Evolutionary conservation across 306 rosid genomes (phyloP).

Genomic region (Calophaca sinica): DNA sequence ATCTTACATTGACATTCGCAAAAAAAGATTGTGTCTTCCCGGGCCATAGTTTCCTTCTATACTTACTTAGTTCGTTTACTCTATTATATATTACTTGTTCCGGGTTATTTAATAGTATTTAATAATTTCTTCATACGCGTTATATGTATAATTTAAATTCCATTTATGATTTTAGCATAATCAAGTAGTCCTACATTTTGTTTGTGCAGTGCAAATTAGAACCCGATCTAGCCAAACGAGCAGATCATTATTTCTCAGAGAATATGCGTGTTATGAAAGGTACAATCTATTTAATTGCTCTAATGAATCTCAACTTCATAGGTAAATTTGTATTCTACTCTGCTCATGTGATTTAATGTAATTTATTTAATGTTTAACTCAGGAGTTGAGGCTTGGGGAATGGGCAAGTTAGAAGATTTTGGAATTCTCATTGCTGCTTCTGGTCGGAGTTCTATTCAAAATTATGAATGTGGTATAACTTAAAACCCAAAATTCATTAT

Average conservation of each 20-base stretch:
- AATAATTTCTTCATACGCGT: slow-evolving; percentile 31
- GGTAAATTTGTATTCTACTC: slow-evolving; percentile 27
- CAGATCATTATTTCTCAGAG: slow-evolving; percentile 94
- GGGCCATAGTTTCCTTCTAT: slow-evolving; percentile 22
- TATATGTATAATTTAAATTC: slow-evolving; percentile 29
- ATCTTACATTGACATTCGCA: neutral
- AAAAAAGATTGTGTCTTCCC: neutral
- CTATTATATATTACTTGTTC: slow-evolving; percentile 26
- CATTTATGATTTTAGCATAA: slow-evolving; percentile 38
- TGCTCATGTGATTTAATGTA: slow-evolving; percentile 23
- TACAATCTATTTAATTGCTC: slow-evolving; percentile 41
- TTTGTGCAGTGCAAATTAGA: slow-evolving; percentile 67
- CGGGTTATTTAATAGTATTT: slow-evolving; percentile 30
- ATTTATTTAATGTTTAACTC: slow-evolving; percentile 47
- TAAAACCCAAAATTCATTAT: slow-evolving; percentile 33
- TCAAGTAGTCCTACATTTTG: slow-evolving; percentile 13
- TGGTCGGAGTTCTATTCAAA: slow-evolving; percentile 88
- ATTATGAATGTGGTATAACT: slow-evolving; percentile 88
- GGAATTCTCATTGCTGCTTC: slow-evolving; percentile 85
- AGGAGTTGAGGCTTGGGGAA: slow-evolving; percentile 91
- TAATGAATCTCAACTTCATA: slow-evolving; percentile 22
- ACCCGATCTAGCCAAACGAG: slow-evolving; percentile 73
- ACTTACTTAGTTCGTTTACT: slow-evolving; percentile 11
- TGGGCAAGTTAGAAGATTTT: slow-evolving; percentile 73
- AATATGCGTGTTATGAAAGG: slow-evolving; percentile 84